Evolutionary conservation across 2,329 filamentous ascomycete species (phyloP), one percentile per base, ranked within the genome.

Genomic region (Parastagonospora nodorum): DNA sequence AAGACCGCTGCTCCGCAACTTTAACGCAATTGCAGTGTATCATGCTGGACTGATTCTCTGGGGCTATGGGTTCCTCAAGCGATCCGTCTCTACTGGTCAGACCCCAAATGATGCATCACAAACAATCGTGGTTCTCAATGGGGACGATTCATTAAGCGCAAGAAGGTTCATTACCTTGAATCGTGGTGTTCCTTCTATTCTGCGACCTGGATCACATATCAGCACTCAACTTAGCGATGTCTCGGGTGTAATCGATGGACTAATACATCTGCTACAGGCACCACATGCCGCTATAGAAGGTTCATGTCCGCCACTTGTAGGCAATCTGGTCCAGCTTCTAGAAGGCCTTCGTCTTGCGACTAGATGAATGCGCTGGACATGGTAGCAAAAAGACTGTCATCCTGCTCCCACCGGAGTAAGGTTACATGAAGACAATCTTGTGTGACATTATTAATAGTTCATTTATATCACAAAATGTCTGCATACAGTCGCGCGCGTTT

Each of bases 11-110:
- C 69, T 89, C 3, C 82, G 84, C 37, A 84, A 87, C 55, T 89
- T 90, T 66, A 83, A 84, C 54, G 86, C 87, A 0, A 82, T 90
- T 6, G 84, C 83, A 0, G 80, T 89, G 0, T 88, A 89, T 64
- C 87, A 90, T 64, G 86, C 85, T 4, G 80, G 82, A 10, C 75
- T 91, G 4, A 83, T 84, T 0, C 75, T 90, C 35, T 91, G 88
- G 88, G 82, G 82, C 0, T 89, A 87, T 58, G 85, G 86, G 0
- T 82, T 89, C 41, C 69, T 78, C 44, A 74, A 72, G 11, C 72
- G 72, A 33, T 60, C 57, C 4, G 31, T 55, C 15, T 42, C 67
- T 31, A 65, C 59, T 28, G 65, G 55, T 43, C 66, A 66, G 16
- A 74, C 75, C n/a, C 73, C 72, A 4, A 46, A 55, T 1, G 54